These are phyloP conservation scores for Metschnikowia amazonensis DNA, from an alignment of 805 yeast genomes.

Conservation along the genomic window DNA sequence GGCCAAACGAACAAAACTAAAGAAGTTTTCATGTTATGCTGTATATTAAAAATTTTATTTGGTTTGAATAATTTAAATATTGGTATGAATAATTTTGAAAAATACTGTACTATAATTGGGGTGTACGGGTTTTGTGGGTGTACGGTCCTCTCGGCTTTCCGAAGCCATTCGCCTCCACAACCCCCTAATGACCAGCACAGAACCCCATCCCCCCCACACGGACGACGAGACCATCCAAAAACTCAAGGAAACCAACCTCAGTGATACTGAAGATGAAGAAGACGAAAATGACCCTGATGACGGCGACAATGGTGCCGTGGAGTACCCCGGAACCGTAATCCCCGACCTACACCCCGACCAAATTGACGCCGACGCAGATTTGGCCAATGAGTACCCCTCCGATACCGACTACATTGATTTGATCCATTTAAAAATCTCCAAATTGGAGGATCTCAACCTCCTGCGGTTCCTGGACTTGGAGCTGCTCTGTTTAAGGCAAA, in stretches of 20 bases:
- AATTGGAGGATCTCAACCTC: conserved; percentile 59
- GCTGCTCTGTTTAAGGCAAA: conserved; percentile 74
- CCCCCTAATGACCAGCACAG: not conserved
- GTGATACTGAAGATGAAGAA: conserved; percentile 22
- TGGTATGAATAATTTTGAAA: too few relatives aligned
- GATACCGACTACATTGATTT: conserved; percentile 61
- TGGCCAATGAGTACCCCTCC: conserved; percentile 53
- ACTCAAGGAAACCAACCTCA: conserved; percentile 8
- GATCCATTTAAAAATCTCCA: conserved; percentile 63
- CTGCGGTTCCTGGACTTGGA: conserved; percentile 54
- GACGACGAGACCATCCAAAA: conserved; percentile 1
- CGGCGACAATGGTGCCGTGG: conserved; percentile 36
- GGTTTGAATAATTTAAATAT: too few relatives aligned
- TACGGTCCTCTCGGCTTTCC: too few relatives aligned
- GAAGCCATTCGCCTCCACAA: too few relatives aligned
- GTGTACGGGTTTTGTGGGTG: too few relatives aligned
- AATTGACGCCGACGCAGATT: conserved; percentile 66
- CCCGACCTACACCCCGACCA: conserved; percentile 48
- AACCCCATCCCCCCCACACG: not conserved
- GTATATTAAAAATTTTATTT: too few relatives aligned
- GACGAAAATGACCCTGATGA: conserved; percentile 21
- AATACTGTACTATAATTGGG: too few relatives aligned
- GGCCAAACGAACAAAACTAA: too few relatives aligned
- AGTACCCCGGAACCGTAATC: conserved; percentile 41
- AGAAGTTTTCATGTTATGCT: too few relatives aligned